Percentiles rank a stretch among this genome's conserved stretches.
phyloP scores from a whole-genome alignment of 129 eudicot species.

The Tanacetum coccineum region DNA sequence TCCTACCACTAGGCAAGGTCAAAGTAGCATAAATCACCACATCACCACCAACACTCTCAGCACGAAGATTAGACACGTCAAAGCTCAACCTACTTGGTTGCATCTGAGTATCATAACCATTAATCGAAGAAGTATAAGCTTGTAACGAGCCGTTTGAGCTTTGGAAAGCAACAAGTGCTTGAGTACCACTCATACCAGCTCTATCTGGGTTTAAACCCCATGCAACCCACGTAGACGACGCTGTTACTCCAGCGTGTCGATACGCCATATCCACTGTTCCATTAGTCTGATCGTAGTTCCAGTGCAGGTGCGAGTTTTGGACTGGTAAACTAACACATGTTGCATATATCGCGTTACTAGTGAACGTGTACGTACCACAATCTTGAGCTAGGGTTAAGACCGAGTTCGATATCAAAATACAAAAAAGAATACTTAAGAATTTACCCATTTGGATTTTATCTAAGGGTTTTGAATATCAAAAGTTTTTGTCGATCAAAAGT shows the following conservation, averaged over 20 bases:
- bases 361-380: slow-evolving; percentile 37
- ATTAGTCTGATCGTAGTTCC: slow-evolving; percentile 52
- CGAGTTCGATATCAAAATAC: slow-evolving; percentile 18
- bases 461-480: slow-evolving; percentile 11
- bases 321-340: slow-evolving; percentile 51
- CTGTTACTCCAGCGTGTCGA: slow-evolving; percentile 38
- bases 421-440: slow-evolving; percentile 20
- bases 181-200: slow-evolving; percentile 61
- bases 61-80: slow-evolving; percentile 37
- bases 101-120: slow-evolving; percentile 13
- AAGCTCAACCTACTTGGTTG: slow-evolving; percentile 47
- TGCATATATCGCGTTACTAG: slow-evolving; percentile 32
- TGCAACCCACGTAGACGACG: slow-evolving; percentile 61
- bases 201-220: slow-evolving; percentile 61
- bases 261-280: slow-evolving; percentile 64
- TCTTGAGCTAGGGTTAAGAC: slow-evolving; percentile 44
- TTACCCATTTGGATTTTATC: slow-evolving; percentile 27
- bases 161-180: slow-evolving; percentile 51
- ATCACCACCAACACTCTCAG: slow-evolving; percentile 39
- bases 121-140: slow-evolving; percentile 50
- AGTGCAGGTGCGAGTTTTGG: slow-evolving; percentile 55
- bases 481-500: not conserved
- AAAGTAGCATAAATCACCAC: slow-evolving; percentile 62
- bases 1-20: slow-evolving; percentile 41
- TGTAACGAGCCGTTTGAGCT: slow-evolving; percentile 40